Base-by-base conservation (phyloP, 2,329 filamentous ascomycete genomes). In the Emmonsiellopsis sp. region DNA sequence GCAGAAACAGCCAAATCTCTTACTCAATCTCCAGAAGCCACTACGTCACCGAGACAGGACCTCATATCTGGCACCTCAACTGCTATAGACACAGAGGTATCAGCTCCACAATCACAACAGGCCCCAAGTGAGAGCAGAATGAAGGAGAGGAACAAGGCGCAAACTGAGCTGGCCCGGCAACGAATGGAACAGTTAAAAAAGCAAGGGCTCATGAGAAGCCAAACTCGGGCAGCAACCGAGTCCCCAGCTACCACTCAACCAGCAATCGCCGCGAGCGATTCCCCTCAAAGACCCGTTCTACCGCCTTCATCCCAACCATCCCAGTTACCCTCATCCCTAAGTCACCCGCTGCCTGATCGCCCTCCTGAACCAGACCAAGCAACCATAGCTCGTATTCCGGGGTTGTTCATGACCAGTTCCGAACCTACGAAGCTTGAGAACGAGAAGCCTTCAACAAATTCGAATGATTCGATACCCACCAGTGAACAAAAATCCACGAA, bases 181-280 rank as follows among this genome's bases (percentile, higher is more conserved):
- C 89, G 89, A 60, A 84, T 95, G 64, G 87, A 89, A 55, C 85
- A 85, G 20, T 72, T 93, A 20, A 82, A 83, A 60, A 84, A 81
- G 54, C 70, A 68, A 58, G 68, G 69, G 51, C 61, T 75, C 11
- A 67, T 71, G 60, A 73, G 66, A 61, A 67, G 48, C 55, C 70
- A 64, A 60, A 68, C 63, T 64, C 67, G 54, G 61, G 48, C 51
- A 55, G 52, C 47, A 20, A 43, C 10, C n/a, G 54, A 54, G 11
- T 7, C 30, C 6, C 13, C 48, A 13, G 8, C 42, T 32, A n/a
- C 44, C 7, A 15, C 32, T 4, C 32, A 41, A 52, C 13, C 16
- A 9, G 11, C 45, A 52, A 16, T 34, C 10, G 43, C 41, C 55
- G 20, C 56, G 56, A 26, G n/a, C 42, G 13, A 8, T 49, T 20